Evolutionary conservation across 2,329 filamentous ascomycete genomes (phyloP).

Genomic region (Colletotrichum musae): DNA sequence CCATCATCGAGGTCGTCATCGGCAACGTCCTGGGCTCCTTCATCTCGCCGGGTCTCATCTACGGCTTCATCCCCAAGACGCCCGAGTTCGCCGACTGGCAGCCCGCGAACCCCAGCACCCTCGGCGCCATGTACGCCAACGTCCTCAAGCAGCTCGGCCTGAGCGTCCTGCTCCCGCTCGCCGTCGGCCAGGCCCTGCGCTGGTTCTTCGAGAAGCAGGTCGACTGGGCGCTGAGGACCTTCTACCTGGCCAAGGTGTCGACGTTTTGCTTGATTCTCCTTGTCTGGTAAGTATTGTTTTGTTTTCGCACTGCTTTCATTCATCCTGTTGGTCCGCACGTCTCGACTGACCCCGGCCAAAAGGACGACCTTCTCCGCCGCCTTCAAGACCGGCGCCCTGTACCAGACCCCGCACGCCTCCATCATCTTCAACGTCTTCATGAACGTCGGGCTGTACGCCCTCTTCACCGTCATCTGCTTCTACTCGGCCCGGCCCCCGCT

Average conservation of each 20-base stretch:
- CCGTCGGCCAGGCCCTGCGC: slow-evolving; percentile 73
- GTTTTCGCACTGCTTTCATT: neutral
- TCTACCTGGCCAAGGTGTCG: slow-evolving; percentile 67
- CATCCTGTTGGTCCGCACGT: slow-evolving; percentile 36
- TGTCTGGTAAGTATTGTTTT: slow-evolving; percentile 58
- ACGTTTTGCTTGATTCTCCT: slow-evolving; percentile 63
- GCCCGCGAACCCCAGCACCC: slow-evolving; percentile 65
- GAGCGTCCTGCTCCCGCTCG: slow-evolving; percentile 75
- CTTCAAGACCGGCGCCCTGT: slow-evolving; percentile 75
- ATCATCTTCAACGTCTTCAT: slow-evolving; percentile 78
- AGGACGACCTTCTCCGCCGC: slow-evolving; percentile 79
- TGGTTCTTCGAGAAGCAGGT: slow-evolving; percentile 65
- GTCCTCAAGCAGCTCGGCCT: slow-evolving; percentile 79
- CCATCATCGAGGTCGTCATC: slow-evolving; percentile 77
- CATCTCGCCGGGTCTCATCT: slow-evolving; percentile 74
- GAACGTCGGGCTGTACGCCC: slow-evolving; percentile 72
- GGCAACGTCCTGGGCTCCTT: slow-evolving; percentile 80
- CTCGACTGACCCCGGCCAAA: neutral
- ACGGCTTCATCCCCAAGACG: slow-evolving; percentile 69
- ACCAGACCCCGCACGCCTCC: slow-evolving; percentile 70
- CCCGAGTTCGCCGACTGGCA: slow-evolving; percentile 70
- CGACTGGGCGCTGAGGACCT: slow-evolving; percentile 65
- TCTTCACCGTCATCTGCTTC: slow-evolving; percentile 76
- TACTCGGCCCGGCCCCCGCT: slow-evolving; percentile 61
- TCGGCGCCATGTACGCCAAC: slow-evolving; percentile 74